These are phyloP conservation scores for Dionaea muscipula DNA, from an alignment of 179 eudicot genomes.

Conservation along the genomic window DNA sequence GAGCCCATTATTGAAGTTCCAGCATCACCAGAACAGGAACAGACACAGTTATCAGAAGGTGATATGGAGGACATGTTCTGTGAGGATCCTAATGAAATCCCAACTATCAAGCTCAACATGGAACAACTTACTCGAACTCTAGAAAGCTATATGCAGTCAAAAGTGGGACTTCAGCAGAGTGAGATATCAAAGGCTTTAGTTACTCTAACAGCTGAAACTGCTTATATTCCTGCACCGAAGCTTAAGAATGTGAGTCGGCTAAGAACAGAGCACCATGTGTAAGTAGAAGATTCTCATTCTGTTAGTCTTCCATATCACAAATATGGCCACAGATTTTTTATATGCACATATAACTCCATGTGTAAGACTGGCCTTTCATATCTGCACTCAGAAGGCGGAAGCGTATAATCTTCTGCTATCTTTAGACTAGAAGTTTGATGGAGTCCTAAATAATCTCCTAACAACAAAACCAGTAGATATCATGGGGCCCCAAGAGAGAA, in stretches of 20 bases:
- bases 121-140: slow-evolving; percentile 22
- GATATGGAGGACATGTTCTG: slow-evolving; percentile 28
- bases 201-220: slow-evolving; percentile 32
- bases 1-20: slow-evolving; percentile 39
- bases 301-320: no score
- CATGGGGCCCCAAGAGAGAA: no score
- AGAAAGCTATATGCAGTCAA: slow-evolving; percentile 28
- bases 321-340: no score
- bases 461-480: no score
- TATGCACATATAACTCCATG: no score
- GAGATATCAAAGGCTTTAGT: slow-evolving; percentile 34
- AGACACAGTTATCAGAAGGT: slow-evolving; percentile 11
- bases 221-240: slow-evolving; percentile 42
- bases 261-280: slow-evolving; percentile 56
- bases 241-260: slow-evolving; percentile 45
- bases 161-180: slow-evolving; percentile 25
- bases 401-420: no score
- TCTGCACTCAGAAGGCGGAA: no score
- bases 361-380: no score
- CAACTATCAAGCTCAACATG: slow-evolving; percentile 29
- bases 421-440: no score
- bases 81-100: slow-evolving; percentile 32
- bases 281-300: slow-evolving; percentile 15
- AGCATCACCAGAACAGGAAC: slow-evolving; percentile 41
- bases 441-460: no score